Evolutionary conservation across 2,329 filamentous ascomycete genomes (phyloP).

Genomic region (Ophiostoma montium): DNA sequence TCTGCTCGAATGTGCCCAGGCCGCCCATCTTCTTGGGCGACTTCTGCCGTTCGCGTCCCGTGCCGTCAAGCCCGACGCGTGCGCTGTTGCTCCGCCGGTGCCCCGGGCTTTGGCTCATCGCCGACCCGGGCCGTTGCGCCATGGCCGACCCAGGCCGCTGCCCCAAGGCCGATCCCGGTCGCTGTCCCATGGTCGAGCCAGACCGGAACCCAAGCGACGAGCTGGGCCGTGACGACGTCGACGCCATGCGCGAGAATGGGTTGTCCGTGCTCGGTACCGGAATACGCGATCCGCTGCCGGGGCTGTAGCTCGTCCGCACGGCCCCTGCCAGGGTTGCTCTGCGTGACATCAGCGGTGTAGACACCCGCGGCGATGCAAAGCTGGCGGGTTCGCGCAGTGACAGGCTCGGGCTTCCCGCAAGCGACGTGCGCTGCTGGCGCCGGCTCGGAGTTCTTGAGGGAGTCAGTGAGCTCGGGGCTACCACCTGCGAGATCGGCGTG

Average conservation of each 20-base stretch:
- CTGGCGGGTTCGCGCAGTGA: conserved; percentile 34
- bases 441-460: background rate
- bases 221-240: conserved; percentile 6
- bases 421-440: conserved; percentile 26
- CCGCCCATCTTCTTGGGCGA: background rate
- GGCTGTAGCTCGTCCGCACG: conserved; percentile 6
- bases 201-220: conserved; percentile 27
- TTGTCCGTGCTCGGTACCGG: conserved; percentile 19
- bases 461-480: conserved; percentile 13
- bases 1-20: conserved; percentile 20
- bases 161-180: conserved; percentile 20
- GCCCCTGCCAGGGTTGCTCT: background rate
- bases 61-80: conserved; percentile 11
- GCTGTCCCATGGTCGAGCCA: background rate
- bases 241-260: conserved; percentile 9
- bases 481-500: conserved; percentile 25
- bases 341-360: background rate
- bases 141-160: background rate
- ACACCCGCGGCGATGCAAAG: conserved; percentile 32
- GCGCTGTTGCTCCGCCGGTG: conserved; percentile 34
- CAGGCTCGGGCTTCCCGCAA: conserved; percentile 30
- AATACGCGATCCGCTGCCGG: conserved; percentile 25
- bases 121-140: background rate
- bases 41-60: background rate
- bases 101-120: conserved; percentile 19